Evolutionary conservation across 495 filamentous ascomycete species (phyloP).

Genomic region (Penicilliopsis zonata): DNA sequence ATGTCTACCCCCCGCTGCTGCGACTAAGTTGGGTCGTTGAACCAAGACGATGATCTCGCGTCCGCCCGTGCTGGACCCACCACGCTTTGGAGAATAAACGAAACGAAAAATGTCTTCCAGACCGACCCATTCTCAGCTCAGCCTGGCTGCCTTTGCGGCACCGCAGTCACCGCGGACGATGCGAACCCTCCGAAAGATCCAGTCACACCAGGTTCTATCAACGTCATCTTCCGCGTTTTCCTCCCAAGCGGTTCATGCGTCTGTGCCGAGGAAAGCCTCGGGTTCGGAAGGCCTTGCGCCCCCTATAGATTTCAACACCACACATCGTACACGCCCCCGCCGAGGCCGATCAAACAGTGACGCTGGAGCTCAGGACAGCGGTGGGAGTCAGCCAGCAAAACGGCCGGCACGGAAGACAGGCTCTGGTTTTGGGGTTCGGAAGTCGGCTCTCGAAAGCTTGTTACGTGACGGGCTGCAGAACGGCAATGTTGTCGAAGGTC

Average conservation of each 20-base stretch:
- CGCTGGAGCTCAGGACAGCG: conserved; percentile 22
- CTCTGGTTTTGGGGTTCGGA: conserved; percentile 42
- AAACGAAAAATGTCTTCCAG: conserved; percentile 9
- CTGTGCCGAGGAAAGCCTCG: conserved; percentile 14
- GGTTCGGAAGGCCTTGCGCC: conserved; percentile 7
- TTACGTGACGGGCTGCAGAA: conserved; percentile 61
- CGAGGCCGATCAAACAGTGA: conserved; percentile 67
- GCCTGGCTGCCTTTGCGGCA: conserved; percentile 16
- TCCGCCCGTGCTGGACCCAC: too few species aligned
- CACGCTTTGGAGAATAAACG: too few species aligned
- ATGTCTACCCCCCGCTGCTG: too few species aligned
- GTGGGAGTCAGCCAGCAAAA: conserved; percentile 31
- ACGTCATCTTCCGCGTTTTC: conserved; percentile 24
- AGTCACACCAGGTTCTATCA: conserved; percentile 38
- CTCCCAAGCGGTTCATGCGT: conserved; percentile 33
- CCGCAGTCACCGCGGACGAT: conserved; percentile 35
- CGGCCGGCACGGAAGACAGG: conserved; percentile 42
- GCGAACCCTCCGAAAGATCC: conserved; percentile 39
- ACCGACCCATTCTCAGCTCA: conserved; percentile 12
- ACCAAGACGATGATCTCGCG: too few species aligned
- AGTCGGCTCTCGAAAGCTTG: conserved; percentile 50
- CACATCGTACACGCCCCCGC: conserved; percentile 11
- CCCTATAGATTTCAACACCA: neutral
- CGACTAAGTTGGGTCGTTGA: too few species aligned
- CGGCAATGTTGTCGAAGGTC: conserved; percentile 50